Base-by-base conservation (phyloP, 2,329 filamentous ascomycete genomes). In the Zymoseptoria ardabiliae region DNA sequence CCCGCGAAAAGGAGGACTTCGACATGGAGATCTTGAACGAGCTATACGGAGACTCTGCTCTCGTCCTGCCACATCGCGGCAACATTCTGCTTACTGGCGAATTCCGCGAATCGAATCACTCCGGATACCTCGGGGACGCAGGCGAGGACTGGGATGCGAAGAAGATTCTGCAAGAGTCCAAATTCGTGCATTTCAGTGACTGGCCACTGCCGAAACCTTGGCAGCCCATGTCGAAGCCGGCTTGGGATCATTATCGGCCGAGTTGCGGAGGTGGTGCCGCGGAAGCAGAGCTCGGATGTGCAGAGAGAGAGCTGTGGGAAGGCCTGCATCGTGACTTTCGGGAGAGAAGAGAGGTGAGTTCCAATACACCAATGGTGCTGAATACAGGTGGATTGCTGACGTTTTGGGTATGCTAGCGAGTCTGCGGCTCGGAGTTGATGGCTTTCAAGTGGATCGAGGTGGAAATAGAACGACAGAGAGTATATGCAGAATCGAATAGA, bases 11-110 rank as follows among this genome's bases (percentile, higher is more conserved):
- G 48, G 69, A 74, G 21, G 71, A 81, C 9, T 86, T 84, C 60
- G 86, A 89, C 61, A 88, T 88, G 85, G 85, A 88, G 65, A 75
- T 89, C 0, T 73, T 88, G 52, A 88, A 90, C 64, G 74, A 80
- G 10, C 79, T 85, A 6, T 89, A 86, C 63, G 76, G 74, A 2
- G 76, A 82, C 49, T 81, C 72, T 25, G 84, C 84, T 2, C 69
- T 87, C 69, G 76, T 88, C 21, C 75, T 89, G 1, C 85, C 86
- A 0, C 86, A 89, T 61, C 79, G 85, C 0, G 79, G 79, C 0
- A 87, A 87, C 65, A 81, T 78, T 9, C 74, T 89, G 8, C 67
- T 88, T 0, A 83, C 82, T 0, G 82, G 82, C 17, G 86, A 88
- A 70, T 88, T 88, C 65, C 80, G 85, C 4, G 66, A 61, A 1